A percentile compares a stretch with the other conserved stretches of the same genome.
Conservation (phyloP, 306 rosid species). For the Cajanus cajan region DNA sequence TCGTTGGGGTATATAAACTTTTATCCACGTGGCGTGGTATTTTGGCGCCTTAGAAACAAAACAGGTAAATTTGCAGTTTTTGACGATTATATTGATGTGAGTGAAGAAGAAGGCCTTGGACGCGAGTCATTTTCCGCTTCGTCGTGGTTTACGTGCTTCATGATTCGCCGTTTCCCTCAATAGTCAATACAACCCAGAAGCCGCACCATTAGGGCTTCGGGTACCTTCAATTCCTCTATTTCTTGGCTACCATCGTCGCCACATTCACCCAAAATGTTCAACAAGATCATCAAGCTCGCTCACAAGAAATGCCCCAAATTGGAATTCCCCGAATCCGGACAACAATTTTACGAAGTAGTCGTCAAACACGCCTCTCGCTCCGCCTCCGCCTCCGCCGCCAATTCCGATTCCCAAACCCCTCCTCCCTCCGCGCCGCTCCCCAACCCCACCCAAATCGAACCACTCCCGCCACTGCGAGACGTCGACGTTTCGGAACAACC, state of each 20-base stretch:
- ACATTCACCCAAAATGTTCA: conserved; percentile 45
- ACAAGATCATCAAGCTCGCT: conserved; percentile 63
- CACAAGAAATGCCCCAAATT: conserved; percentile 50
- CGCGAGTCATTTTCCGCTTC: neutral
- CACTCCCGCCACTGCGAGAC: conserved; percentile 53
- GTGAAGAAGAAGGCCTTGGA: neutral
- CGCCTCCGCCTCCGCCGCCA: conserved; percentile 20
- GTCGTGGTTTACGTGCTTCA: no score
- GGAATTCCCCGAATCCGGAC: conserved; percentile 38
- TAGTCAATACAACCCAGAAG: neutral
- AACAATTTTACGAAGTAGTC: conserved; percentile 42
- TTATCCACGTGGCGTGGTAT: no score
- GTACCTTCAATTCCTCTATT: no score
- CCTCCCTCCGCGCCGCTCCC: neutral
- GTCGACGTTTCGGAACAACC: conserved; percentile 47
- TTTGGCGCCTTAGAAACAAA: conserved; percentile 36
- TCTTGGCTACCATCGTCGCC: no score
- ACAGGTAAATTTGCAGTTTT: neutral
- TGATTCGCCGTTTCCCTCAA: conserved; percentile 3
- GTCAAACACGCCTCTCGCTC: conserved; percentile 63
- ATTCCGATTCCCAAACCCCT: conserved; percentile 21
- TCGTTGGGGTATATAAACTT: no score
- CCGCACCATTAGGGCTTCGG: no score
- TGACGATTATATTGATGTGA: neutral
- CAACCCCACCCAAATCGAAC: conserved; percentile 36